A percentile compares a stretch with the other conserved stretches of the same genome.
These are phyloP conservation scores for Trametes gibbosa DNA, from an alignment of 768 basidiomycete species.

Conservation along the genomic window DNA sequence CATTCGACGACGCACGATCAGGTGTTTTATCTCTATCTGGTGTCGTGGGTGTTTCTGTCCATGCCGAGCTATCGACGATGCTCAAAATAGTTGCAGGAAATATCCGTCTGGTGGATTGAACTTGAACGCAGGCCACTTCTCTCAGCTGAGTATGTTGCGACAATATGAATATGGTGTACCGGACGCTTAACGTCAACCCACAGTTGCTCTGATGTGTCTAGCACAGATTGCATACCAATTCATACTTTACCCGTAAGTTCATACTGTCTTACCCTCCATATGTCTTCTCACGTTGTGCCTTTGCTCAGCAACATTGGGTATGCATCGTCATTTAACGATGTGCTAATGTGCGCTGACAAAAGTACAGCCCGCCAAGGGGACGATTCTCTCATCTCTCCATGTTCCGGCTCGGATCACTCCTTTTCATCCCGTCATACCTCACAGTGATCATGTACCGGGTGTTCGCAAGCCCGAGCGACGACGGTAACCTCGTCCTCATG, in stretches of 20 bases:
- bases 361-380: slow-evolving; percentile 67
- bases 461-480: slow-evolving; percentile 66
- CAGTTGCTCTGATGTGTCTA: slow-evolving; percentile 92
- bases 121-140: slow-evolving; percentile 88
- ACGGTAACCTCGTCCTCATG: slow-evolving; percentile 82
- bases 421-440: slow-evolving; percentile 90
- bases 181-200: background rate
- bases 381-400: slow-evolving; percentile 83
- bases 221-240: slow-evolving; percentile 92
- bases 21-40: slow-evolving; percentile 87
- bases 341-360: background rate
- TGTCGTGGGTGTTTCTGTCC: slow-evolving; percentile 55
- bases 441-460: slow-evolving; percentile 70
- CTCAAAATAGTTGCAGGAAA: slow-evolving; percentile 44
- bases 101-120: slow-evolving; percentile 87
- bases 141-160: slow-evolving; percentile 68
- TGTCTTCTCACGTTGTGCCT: background rate
- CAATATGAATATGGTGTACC: background rate
- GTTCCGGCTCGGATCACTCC: slow-evolving; percentile 82
- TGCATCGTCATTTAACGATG: background rate
- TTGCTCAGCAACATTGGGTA: slow-evolving; percentile 36
- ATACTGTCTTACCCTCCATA: background rate
- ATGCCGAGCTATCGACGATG: background rate
- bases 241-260: slow-evolving; percentile 80
- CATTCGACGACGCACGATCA: slow-evolving; percentile 91